A percentile compares a stretch with the other conserved stretches of the same genome.
These are phyloP conservation scores for Wickerhamomyces ciferrii DNA, from an alignment of 805 yeast genomes.

Conservation along the genomic window DNA sequence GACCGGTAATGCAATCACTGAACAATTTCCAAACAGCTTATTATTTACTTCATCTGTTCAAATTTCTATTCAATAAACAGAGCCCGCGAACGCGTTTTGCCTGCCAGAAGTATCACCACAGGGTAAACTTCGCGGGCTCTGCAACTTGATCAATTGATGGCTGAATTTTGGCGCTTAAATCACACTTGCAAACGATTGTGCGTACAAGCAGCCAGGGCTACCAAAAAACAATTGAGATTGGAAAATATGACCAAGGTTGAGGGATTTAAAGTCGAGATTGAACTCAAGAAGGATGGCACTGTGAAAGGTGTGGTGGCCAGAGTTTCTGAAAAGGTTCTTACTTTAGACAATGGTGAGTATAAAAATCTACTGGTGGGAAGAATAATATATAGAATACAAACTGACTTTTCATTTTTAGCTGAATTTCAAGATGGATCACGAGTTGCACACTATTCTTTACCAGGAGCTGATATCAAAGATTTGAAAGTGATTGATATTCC, in stretches of 20 bases:
- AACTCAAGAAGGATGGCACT: constrained; percentile 34
- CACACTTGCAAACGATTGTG: too few species aligned
- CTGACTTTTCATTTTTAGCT: neutral
- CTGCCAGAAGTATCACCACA: neutral
- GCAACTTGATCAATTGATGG: neutral
- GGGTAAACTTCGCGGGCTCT: neutral
- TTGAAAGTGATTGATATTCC: constrained; percentile 56
- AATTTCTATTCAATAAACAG: neutral
- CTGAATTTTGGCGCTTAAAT: neutral
- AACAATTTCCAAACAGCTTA: too few species aligned
- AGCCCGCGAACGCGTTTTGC: neutral
- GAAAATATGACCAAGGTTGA: constrained; percentile 31
- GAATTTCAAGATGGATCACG: constrained; percentile 6
- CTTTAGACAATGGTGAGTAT: constrained; percentile 31
- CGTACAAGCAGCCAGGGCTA: too few species aligned
- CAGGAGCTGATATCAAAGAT: constrained; percentile 42
- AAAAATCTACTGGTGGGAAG: too few species aligned
- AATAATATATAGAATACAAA: neutral
- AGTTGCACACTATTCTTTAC: constrained; percentile 8
- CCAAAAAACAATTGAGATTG: neutral
- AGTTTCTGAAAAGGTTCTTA: constrained; percentile 33
- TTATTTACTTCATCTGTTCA: neutral
- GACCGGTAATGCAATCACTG: too few species aligned
- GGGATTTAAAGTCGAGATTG: constrained; percentile 41
- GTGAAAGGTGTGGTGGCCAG: constrained; percentile 37